These are phyloP conservation scores for Blastomyces parvus DNA, from an alignment of 2,329 filamentous ascomycete genomes.

Conservation along the genomic window DNA sequence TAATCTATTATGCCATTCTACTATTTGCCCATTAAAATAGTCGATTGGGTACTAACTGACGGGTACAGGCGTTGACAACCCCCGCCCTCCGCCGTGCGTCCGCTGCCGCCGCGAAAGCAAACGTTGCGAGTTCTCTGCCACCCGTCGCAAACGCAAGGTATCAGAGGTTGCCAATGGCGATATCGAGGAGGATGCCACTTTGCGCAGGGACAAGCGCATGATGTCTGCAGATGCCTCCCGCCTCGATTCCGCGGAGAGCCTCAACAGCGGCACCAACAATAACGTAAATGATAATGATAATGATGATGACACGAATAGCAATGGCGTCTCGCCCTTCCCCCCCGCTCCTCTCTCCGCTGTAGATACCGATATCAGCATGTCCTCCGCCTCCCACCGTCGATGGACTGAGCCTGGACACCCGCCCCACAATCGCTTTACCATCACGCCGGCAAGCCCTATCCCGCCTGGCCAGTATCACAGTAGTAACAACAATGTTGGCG, in stretches of 20 bases:
- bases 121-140: slow-evolving; percentile 94
- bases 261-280: slow-evolving; percentile 6
- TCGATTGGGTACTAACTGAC: neutral
- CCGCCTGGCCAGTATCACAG: neutral
- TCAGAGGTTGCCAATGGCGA: slow-evolving; percentile 40
- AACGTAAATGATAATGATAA: slow-evolving; percentile 9
- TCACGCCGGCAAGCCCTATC: neutral
- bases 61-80: slow-evolving; percentile 64
- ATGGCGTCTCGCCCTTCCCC: neutral
- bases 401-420: slow-evolving; percentile 12
- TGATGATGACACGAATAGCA: neutral
- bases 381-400: slow-evolving; percentile 9
- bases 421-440: neutral
- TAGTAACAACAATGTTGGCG: neutral
- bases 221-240: slow-evolving; percentile 35
- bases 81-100: slow-evolving; percentile 85
- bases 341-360: neutral
- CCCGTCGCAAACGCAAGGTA: slow-evolving; percentile 79
- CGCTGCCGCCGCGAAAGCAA: slow-evolving; percentile 92
- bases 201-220: slow-evolving; percentile 44
- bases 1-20: neutral
- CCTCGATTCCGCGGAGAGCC: slow-evolving; percentile 13
- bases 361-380: slow-evolving; percentile 9
- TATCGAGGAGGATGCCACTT: slow-evolving; percentile 23
- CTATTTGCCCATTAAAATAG: neutral